Conservation (phyloP, 2,329 filamentous ascomycete genomes). For the Fusarium sp. region DNA sequence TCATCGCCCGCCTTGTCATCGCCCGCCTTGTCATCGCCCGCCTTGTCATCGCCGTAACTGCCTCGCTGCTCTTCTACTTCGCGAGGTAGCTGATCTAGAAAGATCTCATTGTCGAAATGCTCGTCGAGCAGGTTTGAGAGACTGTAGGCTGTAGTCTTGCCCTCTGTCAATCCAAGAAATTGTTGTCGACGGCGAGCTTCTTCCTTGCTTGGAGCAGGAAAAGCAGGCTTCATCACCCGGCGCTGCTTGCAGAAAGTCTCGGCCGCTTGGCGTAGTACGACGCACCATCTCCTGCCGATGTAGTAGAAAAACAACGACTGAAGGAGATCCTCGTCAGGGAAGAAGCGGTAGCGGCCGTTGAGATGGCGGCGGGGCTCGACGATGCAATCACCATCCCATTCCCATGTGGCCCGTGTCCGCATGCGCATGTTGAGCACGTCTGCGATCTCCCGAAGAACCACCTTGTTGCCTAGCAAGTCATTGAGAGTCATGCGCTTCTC, state of each 20-base stretch:
- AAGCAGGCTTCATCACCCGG: neutral
- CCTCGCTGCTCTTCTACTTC: neutral
- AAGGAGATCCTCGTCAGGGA: neutral
- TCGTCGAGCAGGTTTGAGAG: neutral
- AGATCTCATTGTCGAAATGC: neutral
- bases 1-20: neutral
- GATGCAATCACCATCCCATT: neutral
- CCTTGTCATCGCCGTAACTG: neutral
- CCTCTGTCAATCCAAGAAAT: neutral
- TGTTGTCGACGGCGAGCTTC: neutral
- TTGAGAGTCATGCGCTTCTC: neutral
- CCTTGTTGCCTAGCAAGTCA: neutral
- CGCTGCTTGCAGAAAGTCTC: neutral
- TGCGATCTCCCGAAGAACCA: neutral
- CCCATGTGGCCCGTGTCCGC: neutral
- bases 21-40: neutral
- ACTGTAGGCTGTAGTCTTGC: neutral
- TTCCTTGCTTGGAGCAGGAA: neutral
- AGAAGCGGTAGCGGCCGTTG: slow-evolving; percentile 1
- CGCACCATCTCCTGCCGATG: neutral
- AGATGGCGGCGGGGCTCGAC: neutral
- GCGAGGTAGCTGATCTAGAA: neutral
- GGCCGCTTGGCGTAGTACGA: neutral
- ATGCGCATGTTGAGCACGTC: neutral
- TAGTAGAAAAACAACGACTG: neutral